Evolutionary conservation across 306 rosid species (phyloP).

Genomic region (Acmispon strigosus): DNA sequence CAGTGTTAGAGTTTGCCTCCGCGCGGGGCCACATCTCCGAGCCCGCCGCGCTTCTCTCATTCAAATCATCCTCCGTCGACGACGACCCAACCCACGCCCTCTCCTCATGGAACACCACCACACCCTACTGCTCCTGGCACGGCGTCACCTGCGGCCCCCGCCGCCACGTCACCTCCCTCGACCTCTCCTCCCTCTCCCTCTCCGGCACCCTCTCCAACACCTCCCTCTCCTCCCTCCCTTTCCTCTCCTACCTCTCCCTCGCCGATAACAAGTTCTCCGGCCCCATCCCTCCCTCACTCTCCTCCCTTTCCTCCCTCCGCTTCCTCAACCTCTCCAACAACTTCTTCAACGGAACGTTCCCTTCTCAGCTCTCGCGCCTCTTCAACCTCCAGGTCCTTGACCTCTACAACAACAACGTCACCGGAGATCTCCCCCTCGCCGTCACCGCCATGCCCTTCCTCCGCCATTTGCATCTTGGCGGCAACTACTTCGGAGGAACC

Average conservation of each 20-base stretch:
- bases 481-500: conserved; percentile 61
- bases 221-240: conserved; percentile 40
- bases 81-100: conserved; percentile 50
- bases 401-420: conserved; percentile 77
- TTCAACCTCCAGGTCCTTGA: conserved; percentile 52
- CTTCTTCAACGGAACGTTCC: conserved; percentile 60
- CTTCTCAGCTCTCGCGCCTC: conserved; percentile 44
- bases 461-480: conserved; percentile 82
- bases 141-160: conserved; percentile 62
- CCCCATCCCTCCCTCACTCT: conserved; percentile 56
- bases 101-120: conserved; percentile 55
- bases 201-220: conserved; percentile 49
- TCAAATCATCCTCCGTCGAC: conserved; percentile 37
- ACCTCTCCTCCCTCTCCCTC: conserved; percentile 55
- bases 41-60: conserved; percentile 55
- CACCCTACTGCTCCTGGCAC: conserved; percentile 51
- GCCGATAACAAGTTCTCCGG: conserved; percentile 57
- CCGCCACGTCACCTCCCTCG: conserved; percentile 50
- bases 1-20: not conserved
- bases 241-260: conserved; percentile 51
- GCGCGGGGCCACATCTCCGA: conserved; percentile 38
- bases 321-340: conserved; percentile 80
- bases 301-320: conserved; percentile 42
- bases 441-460: conserved; percentile 47
- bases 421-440: conserved; percentile 54